Percentiles rank a stretch among this genome's conserved stretches.
phyloP scores from a whole-genome alignment of 306 rosid species.

The Arachis stenosperma region DNA sequence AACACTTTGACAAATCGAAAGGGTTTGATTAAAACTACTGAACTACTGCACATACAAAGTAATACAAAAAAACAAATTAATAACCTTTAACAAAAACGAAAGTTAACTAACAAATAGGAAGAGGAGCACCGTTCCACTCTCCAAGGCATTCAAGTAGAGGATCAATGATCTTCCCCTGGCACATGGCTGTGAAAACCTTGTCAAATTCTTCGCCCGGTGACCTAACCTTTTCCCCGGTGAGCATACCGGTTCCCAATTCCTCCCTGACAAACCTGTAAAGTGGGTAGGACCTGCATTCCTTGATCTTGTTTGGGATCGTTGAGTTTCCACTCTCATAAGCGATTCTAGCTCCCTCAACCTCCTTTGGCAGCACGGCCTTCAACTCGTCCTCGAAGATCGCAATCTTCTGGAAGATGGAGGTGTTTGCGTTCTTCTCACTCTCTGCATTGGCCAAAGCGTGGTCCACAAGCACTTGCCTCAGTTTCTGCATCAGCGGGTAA shows the following conservation, averaged over 20 bases:
- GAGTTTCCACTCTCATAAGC: slow-evolving; percentile 64
- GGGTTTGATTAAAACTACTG: not conserved
- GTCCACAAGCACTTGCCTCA: slow-evolving; percentile 73
- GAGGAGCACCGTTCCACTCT: slow-evolving; percentile 85
- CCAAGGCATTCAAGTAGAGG: slow-evolving; percentile 74
- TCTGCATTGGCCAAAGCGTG: slow-evolving; percentile 70
- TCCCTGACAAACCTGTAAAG: slow-evolving; percentile 82
- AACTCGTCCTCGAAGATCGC: slow-evolving; percentile 72
- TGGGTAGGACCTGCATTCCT: slow-evolving; percentile 82
- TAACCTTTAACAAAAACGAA: not conserved
- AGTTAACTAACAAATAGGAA: slow-evolving; percentile 63
- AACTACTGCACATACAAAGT: slow-evolving; percentile 11
- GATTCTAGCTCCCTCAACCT: slow-evolving; percentile 66
- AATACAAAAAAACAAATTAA: slow-evolving; percentile 10
- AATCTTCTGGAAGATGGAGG: slow-evolving; percentile 88
- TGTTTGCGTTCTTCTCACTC: slow-evolving; percentile 59
- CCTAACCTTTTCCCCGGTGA: slow-evolving; percentile 65
- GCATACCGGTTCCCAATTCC: slow-evolving; percentile 55
- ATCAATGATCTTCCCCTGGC: slow-evolving; percentile 74
- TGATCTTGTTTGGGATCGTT: slow-evolving; percentile 59
- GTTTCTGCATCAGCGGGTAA: slow-evolving; percentile 79
- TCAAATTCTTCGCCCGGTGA: slow-evolving; percentile 91
- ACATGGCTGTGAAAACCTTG: slow-evolving; percentile 66
- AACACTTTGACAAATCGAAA: slow-evolving; percentile 6
- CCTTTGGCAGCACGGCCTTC: slow-evolving; percentile 65